Evolutionary conservation across 345 rosid species (phyloP), one percentile per base, ranked within the genome.

Genomic region (Sisymbrium altissimum): DNA sequence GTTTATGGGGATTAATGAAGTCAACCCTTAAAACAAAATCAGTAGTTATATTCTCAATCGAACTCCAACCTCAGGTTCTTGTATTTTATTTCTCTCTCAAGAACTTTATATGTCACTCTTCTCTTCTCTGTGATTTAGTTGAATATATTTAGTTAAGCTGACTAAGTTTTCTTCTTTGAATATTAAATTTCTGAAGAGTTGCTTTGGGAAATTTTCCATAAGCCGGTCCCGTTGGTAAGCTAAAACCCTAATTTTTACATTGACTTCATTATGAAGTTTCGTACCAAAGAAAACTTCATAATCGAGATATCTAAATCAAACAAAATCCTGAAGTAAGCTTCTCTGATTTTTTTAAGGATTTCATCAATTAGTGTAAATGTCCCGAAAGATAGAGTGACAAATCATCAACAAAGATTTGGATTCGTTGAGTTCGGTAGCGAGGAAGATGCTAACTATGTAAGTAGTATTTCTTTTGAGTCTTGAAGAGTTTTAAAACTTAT

Each of bases 381-480:
- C 14, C 99, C 97, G 0, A 95, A 95, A 79, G 98, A 95, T 78
- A 90, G 99, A 68, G 98, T 95, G 69, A 95, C 99, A 10, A 90
- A 90, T 74, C 88, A 84, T 83, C 99, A 95, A 72, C 99, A 89
- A 82, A 85, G 89, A 21, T 95, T 90, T 73, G 97, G 99, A 38
- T 92, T 95, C 69, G 88, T 92, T 1, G 99, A 92, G 58, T 92
- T 90, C 49, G 84, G 98, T 36, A 90, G 98, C 4, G 99, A 92
- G 79, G 99, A 95, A 78, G 97, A 95, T 84, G 97, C 98, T 73
- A 98, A 95, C 68, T 95, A 92, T 82, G 99, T 87, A 71, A 84
- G n/a, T n/a, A 86, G n/a, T 64, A 0, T 29, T 80, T 0, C 43
- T 70, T 39, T 64, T 50, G 25, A 23, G 25, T n/a, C n/a, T n/a